phyloP scores from a whole-genome alignment of 2,329 filamentous ascomycete genomes.

The Fusarium anguioides region DNA sequence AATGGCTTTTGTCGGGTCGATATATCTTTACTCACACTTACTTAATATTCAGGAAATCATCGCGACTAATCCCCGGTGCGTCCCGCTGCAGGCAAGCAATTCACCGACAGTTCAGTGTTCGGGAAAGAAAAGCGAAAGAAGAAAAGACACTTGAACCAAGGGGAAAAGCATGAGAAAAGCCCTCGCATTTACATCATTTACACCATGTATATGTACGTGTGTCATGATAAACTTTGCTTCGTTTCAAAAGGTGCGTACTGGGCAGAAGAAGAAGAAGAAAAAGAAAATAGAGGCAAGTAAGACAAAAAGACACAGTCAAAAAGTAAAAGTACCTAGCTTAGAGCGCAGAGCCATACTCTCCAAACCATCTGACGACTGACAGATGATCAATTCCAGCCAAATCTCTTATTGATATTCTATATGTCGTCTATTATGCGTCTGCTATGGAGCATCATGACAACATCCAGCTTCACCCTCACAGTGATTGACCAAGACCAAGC shows the following conservation, averaged over 20 bases:
- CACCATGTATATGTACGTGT: too few relatives aligned
- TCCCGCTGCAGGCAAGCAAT: not conserved
- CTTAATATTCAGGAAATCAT: not conserved
- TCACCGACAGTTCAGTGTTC: not conserved
- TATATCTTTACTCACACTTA: constrained; percentile 19
- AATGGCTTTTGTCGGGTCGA: not conserved
- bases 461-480: constrained; percentile 5
- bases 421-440: constrained; percentile 11
- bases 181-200: too few relatives aligned
- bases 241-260: not conserved
- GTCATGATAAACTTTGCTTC: not conserved
- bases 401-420: not conserved
- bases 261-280: constrained; percentile 3
- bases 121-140: not conserved
- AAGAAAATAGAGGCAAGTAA: constrained; percentile 21
- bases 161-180: too few relatives aligned
- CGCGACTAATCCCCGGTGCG: too few relatives aligned
- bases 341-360: not conserved
- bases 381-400: constrained; percentile 17
- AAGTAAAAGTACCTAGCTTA: constrained; percentile 8
- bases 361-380: not conserved
- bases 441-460: constrained; percentile 13
- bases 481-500: not conserved
- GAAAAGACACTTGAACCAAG: too few relatives aligned
- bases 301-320: not conserved